Percentiles rank a stretch among this genome's conserved stretches.
These are phyloP conservation scores for Cercospora brassicicola DNA, from an alignment of 2,329 filamentous ascomycete genomes.

Conservation along the genomic window DNA sequence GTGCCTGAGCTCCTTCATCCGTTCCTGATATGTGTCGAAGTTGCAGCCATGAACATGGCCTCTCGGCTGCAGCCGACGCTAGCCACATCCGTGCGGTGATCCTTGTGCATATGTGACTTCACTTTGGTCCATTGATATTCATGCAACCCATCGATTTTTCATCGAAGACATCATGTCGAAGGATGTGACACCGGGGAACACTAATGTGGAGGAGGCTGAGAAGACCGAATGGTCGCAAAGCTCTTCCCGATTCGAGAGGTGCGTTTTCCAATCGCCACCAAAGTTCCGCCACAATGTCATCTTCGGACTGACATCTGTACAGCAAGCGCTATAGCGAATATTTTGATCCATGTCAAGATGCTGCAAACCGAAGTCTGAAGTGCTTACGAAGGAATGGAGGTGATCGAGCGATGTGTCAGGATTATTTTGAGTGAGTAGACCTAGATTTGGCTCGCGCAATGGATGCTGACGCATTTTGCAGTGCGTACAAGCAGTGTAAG, in stretches of 20 bases:
- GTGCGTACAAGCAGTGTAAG: slow-evolving; percentile 92
- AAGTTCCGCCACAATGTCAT: background rate
- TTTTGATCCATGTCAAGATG: slow-evolving; percentile 93
- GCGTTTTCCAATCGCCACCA: slow-evolving; percentile 19
- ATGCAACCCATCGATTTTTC: background rate
- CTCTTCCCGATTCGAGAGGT: slow-evolving; percentile 45
- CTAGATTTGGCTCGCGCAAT: background rate
- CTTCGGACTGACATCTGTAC: background rate
- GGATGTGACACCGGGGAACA: background rate
- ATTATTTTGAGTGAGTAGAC: slow-evolving; percentile 83
- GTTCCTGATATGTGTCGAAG: background rate
- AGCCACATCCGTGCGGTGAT: background rate
- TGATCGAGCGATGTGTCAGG: slow-evolving; percentile 83
- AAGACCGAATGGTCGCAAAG: slow-evolving; percentile 39
- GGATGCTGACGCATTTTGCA: slow-evolving; percentile 42
- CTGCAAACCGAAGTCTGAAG: slow-evolving; percentile 77
- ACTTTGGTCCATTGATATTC: background rate
- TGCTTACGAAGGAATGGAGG: slow-evolving; percentile 87
- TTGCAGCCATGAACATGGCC: background rate
- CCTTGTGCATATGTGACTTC: slow-evolving; percentile 8
- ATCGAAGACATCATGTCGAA: background rate
- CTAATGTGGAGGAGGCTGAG: background rate
- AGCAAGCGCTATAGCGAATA: slow-evolving; percentile 89
- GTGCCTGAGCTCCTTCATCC: background rate
- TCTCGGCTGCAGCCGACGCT: background rate